Conservation (phyloP, 139 green algal species). For the Chlamydomonas incerta region DNA sequence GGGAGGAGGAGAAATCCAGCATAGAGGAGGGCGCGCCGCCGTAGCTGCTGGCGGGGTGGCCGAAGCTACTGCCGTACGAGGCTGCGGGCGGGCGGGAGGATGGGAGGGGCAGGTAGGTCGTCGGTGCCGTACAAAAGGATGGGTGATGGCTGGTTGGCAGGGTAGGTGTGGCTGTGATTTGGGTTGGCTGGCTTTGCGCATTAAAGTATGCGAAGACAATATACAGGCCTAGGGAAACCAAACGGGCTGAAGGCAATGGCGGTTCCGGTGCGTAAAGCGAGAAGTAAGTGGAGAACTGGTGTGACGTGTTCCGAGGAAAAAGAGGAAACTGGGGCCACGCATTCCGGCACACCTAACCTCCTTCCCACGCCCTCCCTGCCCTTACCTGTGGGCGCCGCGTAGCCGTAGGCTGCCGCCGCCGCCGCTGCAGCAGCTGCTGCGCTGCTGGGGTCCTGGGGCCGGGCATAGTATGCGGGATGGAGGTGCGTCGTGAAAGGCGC, state of each 20-base stretch:
- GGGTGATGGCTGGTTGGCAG: too few relatives aligned
- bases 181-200: too few relatives aligned
- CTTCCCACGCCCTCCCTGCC: too few relatives aligned
- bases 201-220: too few relatives aligned
- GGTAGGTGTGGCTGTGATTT: too few relatives aligned
- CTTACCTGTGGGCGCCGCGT: background rate
- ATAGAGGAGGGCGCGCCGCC: background rate
- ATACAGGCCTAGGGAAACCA: too few relatives aligned
- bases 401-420: slow-evolving; percentile 20
- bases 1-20: slow-evolving; percentile 4
- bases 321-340: too few relatives aligned
- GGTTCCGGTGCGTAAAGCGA: too few relatives aligned
- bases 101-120: too few relatives aligned
- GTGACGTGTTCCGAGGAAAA: background rate
- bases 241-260: too few relatives aligned
- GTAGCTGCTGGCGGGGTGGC: background rate
- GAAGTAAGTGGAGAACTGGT: background rate
- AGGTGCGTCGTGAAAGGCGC: background rate
- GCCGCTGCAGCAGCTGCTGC: slow-evolving; percentile 6
- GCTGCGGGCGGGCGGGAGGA: background rate
- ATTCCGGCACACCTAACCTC: background rate
- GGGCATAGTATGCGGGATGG: slow-evolving; percentile 5
- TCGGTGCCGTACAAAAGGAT: too few relatives aligned
- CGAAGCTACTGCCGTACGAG: slow-evolving; percentile 1
- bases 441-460: background rate